A percentile compares a stretch with the other conserved stretches of the same genome.
phyloP scores from a whole-genome alignment of 164 flowering plant species.

The Aristolochia californica region DNA sequence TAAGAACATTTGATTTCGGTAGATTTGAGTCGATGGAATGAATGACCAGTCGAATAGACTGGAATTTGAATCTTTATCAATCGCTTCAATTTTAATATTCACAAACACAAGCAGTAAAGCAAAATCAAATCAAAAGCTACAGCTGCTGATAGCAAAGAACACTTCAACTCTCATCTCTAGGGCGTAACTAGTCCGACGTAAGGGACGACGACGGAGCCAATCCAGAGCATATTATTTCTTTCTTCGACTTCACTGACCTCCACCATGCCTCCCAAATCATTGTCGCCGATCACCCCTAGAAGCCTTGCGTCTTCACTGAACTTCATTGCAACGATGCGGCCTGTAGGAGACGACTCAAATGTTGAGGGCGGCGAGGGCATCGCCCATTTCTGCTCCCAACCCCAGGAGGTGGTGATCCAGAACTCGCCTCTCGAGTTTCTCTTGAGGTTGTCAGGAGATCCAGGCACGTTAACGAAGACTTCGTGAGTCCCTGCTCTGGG shows the following conservation, averaged over 20 bases:
- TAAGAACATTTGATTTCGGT: too few species aligned
- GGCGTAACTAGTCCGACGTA: neutral
- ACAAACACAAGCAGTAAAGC: too few species aligned
- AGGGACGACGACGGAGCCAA: constrained; percentile 5
- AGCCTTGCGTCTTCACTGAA: constrained; percentile 1
- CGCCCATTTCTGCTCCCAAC: too few species aligned
- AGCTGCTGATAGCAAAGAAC: too few species aligned
- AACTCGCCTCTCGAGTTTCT: constrained; percentile 17
- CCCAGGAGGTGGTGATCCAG: neutral
- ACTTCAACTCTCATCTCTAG: too few species aligned
- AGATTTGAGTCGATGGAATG: too few species aligned
- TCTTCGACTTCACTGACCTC: constrained; percentile 1
- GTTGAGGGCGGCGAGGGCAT: neutral
- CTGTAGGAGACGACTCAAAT: neutral
- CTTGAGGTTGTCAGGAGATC: constrained; percentile 17
- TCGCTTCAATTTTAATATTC: too few species aligned
- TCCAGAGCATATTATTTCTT: neutral
- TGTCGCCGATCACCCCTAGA: neutral
- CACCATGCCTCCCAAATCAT: neutral
- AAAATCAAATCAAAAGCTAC: too few species aligned
- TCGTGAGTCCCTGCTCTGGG: too few species aligned
- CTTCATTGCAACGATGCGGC: neutral
- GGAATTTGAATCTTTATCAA: too few species aligned
- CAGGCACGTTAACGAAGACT: constrained; percentile 7
- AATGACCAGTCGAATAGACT: too few species aligned